phyloP scores from a whole-genome alignment of 75 land plant species.

The Azolla pinnata region DNA sequence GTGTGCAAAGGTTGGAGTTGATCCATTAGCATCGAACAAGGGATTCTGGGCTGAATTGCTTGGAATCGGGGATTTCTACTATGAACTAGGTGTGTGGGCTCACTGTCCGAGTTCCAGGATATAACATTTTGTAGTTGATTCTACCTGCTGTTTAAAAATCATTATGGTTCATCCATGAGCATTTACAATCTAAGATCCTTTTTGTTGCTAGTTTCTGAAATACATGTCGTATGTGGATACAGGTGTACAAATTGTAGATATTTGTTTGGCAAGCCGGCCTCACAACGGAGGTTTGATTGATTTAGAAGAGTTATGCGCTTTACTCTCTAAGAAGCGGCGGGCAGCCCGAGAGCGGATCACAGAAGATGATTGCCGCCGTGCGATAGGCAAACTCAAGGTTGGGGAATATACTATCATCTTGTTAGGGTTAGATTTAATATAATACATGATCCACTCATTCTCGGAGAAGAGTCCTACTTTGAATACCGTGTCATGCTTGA shows the following conservation, averaged over 20 bases:
- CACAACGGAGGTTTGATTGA: constrained; percentile 87
- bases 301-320: constrained; percentile 57
- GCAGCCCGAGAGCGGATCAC: constrained; percentile 71
- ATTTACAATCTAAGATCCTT: too few species aligned
- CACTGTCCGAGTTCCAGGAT: neutral
- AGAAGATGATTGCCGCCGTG: constrained; percentile 89
- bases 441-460: too few species aligned
- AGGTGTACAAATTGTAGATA: constrained; percentile 97
- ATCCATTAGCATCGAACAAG: constrained; percentile 95
- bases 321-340: constrained; percentile 56
- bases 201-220: too few species aligned
- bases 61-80: constrained; percentile 97
- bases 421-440: too few species aligned
- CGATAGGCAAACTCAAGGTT: constrained; percentile 87
- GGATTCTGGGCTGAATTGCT: constrained; percentile 98
- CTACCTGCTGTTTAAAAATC: neutral
- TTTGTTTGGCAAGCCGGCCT: constrained; percentile 80
- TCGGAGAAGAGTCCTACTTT: too few species aligned
- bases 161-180: too few species aligned
- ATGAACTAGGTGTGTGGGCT: constrained; percentile 67
- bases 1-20: constrained; percentile 97
- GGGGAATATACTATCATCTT: too few species aligned
- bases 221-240: too few species aligned
- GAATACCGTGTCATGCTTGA: too few species aligned
- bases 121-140: neutral